Base-by-base conservation (phyloP, 1,284 basidiomycete genomes). In the Melampsora larici-populina region DNA sequence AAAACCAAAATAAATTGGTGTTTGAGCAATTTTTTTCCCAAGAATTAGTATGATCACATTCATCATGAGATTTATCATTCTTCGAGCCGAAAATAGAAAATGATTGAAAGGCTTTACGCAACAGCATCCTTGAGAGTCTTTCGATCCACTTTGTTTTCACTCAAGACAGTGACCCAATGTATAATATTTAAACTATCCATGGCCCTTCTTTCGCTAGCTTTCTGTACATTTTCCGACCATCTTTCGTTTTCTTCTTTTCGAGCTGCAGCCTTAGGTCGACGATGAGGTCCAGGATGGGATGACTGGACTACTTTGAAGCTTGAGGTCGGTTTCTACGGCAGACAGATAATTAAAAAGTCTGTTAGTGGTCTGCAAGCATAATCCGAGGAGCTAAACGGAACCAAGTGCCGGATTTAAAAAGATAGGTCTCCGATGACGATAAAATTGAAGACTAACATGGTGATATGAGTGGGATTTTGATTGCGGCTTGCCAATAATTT, bases 171-270 rank as follows among this genome's bases (percentile, higher is more conserved):
- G 18, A 64, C 33, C 62, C 62, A 64, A 24, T 64, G 18, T 8
- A 64, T 36, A 33, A 64, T 36, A 36, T 36, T 36, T 36, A 64
- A 64, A 17, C 62, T 64, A 21, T 64, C 62, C n/a, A 64, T 64
- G n/a, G 62, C 62, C 21, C 62, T 6, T 64, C 33, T 2, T 64
- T 64, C 62, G 33, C 62, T 64, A 29, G 62, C 62, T 36, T 64
- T 29, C 13, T 64, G 33, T 36, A 36, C 62, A 21, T 21, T 24
- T 24, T 29, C 29, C 62, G 29, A 29, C 62, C 26, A 36, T 36
- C 29, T 29, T 36, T 64, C 29, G 33, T 64, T 29, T 18, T 64
- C 62, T 64, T 64, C 55, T 58, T n/a, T 58, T 2, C 55, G 55
- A 58, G 26, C 26, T 7, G 21, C 26, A 29, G 55, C 21, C 55